These are phyloP conservation scores for Rusavskia elegans DNA, from an alignment of 495 filamentous ascomycete species.

Conservation along the genomic window DNA sequence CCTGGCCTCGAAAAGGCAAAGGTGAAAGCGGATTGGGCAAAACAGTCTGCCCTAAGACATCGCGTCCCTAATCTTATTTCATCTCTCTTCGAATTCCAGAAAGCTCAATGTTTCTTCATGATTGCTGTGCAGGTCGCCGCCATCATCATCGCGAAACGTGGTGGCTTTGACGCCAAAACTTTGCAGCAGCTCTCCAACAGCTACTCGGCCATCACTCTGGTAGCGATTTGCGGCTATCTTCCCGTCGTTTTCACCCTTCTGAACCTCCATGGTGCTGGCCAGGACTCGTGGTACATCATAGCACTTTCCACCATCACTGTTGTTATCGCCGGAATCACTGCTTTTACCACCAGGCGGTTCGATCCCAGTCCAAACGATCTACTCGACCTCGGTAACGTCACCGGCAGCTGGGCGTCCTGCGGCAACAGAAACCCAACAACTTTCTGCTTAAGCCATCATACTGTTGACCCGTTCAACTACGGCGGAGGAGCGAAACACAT, in stretches of 20 bases:
- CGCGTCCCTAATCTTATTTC: background rate
- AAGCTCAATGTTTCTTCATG: conserved; percentile 1
- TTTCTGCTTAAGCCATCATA: background rate
- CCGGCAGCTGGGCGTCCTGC: background rate
- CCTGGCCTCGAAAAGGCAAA: background rate
- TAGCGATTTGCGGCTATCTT: background rate
- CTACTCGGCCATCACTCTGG: background rate
- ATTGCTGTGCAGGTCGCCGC: background rate
- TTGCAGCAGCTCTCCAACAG: background rate
- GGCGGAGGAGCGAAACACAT: background rate
- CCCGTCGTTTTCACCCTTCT: background rate
- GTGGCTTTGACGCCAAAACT: background rate
- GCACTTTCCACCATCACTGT: background rate
- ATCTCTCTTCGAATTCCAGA: background rate
- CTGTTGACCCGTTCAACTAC: background rate
- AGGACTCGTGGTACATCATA: background rate
- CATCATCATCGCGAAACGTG: background rate
- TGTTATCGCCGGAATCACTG: background rate
- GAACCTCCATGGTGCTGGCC: background rate
- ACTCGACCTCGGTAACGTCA: background rate
- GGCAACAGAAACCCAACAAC: background rate
- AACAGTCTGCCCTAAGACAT: background rate
- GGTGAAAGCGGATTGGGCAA: background rate
- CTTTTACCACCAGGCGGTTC: background rate
- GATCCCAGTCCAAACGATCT: background rate